Percentiles rank a stretch among this genome's conserved stretches.
Evolutionary conservation across 257 asterid species (phyloP).

Genomic region (Solanum corneliomulleri): DNA sequence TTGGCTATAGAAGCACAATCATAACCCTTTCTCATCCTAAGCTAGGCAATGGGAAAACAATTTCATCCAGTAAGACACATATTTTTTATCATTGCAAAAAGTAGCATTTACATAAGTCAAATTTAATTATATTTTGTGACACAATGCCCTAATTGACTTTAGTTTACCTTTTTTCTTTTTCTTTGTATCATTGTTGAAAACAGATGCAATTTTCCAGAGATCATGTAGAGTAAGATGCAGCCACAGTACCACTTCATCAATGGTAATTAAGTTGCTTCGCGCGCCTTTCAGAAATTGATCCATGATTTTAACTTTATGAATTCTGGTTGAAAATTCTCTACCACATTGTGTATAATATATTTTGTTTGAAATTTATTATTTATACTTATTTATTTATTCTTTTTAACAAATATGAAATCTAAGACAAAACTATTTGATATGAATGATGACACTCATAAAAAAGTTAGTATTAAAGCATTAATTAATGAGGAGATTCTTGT

Average conservation of each 20-base stretch:
- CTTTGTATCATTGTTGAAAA: not conserved
- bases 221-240: not conserved
- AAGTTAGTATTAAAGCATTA: no score
- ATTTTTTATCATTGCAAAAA: not conserved
- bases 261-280: not conserved
- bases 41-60: no score
- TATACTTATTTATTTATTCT: not conserved
- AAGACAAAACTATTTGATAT: no score
- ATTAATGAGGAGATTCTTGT: no score
- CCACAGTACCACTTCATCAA: not conserved
- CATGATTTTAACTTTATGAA: not conserved
- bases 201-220: not conserved
- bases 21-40: slow-evolving; percentile 9
- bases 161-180: not conserved
- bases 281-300: not conserved
- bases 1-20: slow-evolving; percentile 3
- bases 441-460: no score
- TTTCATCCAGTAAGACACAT: not conserved
- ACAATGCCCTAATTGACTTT: not conserved
- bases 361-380: not conserved
- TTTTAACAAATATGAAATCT: no score
- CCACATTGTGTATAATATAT: no score
- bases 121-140: not conserved
- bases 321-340: not conserved
- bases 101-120: not conserved